These are phyloP conservation scores for Fusarium sp. DNA, from an alignment of 2,329 filamentous ascomycete genomes.

Conservation along the genomic window DNA sequence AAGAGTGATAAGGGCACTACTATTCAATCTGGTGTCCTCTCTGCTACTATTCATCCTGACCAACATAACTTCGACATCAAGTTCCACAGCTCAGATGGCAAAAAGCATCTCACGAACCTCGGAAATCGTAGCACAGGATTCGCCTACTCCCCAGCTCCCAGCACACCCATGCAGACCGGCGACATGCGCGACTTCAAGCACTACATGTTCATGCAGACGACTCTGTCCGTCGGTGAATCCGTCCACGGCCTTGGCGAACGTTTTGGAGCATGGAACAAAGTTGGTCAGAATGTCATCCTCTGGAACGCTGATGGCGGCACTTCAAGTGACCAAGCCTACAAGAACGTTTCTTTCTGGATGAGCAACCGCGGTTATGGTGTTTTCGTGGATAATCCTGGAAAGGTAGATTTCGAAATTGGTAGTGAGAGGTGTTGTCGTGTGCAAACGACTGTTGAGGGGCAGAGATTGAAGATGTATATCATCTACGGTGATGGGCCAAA, in stretches of 20 bases:
- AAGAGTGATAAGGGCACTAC: slow-evolving; percentile 52
- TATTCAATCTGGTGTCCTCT: slow-evolving; percentile 52
- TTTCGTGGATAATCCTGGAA: slow-evolving; percentile 78
- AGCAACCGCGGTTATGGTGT: slow-evolving; percentile 80
- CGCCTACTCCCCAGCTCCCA: slow-evolving; percentile 51
- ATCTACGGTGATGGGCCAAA: slow-evolving; percentile 79
- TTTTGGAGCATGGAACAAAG: slow-evolving; percentile 81
- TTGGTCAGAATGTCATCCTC: slow-evolving; percentile 75
- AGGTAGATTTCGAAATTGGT: slow-evolving; percentile 78
- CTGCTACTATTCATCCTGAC: slow-evolving; percentile 51
- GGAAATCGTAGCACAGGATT: slow-evolving; percentile 56
- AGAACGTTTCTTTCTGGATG: slow-evolving; percentile 77
- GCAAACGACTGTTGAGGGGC: slow-evolving; percentile 75
- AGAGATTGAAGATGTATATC: slow-evolving; percentile 79
- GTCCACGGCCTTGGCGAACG: slow-evolving; percentile 81
- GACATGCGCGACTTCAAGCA: slow-evolving; percentile 60
- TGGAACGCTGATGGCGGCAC: slow-evolving; percentile 75
- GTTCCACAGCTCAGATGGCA: slow-evolving; percentile 53
- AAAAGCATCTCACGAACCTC: slow-evolving; percentile 53
- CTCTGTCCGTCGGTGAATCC: slow-evolving; percentile 69
- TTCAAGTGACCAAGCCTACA: slow-evolving; percentile 77
- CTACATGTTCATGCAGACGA: slow-evolving; percentile 68
- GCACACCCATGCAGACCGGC: slow-evolving; percentile 50
- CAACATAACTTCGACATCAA: slow-evolving; percentile 54
- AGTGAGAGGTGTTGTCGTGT: slow-evolving; percentile 78